A percentile compares a stretch with the other conserved stretches of the same genome.
These are phyloP conservation scores for Chondrus crispus DNA, from an alignment of 23 red algal genomes.

Conservation along the genomic window DNA sequence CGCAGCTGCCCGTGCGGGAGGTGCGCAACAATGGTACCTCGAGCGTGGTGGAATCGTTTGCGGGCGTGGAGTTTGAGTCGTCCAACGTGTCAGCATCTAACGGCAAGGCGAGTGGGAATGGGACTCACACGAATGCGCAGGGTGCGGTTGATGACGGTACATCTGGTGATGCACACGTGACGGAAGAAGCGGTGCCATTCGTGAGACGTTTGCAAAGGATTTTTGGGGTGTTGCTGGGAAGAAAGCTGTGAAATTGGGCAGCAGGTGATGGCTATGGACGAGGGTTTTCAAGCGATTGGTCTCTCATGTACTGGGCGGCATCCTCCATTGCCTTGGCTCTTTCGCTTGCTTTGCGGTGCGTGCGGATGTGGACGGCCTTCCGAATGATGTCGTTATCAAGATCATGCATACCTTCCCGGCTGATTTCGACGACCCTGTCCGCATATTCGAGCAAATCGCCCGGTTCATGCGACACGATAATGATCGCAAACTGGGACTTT, in stretches of 20 bases:
- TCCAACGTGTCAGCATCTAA: no score
- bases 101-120: no score
- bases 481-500: constrained; percentile 53
- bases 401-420: constrained; percentile 2
- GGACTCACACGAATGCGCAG: no score
- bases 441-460: constrained; percentile 63
- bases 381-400: constrained; percentile 32
- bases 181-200: not conserved
- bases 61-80: no score
- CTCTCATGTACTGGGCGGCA: not conserved
- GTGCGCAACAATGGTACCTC: no score
- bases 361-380: constrained; percentile 7
- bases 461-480: constrained; percentile 82
- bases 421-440: constrained; percentile 73
- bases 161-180: not conserved
- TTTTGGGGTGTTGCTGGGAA: not conserved
- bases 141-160: not conserved
- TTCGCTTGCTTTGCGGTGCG: not conserved
- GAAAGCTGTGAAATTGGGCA: not conserved
- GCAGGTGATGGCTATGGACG: not conserved
- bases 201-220: not conserved
- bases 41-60: no score
- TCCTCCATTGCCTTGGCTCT: constrained; percentile 5
- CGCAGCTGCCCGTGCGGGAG: no score
- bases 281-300: not conserved